Evolutionary conservation across 1,139 yeast genomes (phyloP), one percentile per base, ranked within the genome.

Genomic region (Komagataea norvegica): DNA sequence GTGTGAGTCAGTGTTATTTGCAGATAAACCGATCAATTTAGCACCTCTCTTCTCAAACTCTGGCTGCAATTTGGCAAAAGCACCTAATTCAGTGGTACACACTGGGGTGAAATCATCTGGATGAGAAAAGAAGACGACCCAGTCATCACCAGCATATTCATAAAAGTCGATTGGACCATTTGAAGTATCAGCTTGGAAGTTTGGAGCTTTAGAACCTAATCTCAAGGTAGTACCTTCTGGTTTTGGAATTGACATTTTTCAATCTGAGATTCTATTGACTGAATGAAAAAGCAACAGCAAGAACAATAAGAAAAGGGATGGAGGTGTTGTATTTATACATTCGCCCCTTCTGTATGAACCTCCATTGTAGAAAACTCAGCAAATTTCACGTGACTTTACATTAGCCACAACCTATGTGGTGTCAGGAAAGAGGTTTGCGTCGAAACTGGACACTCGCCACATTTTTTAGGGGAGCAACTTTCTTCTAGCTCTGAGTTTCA

Each of bases 101-200:
- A 85, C 91, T 38, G 94, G 94, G 34, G 95, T 85, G 69, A 79
- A 83, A 58, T 83, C 93, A 57, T 79, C 93, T 45, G 95, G 94
- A 64, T 85, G 94, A 28, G 89, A 79, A 67, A 85, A 85, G 53
- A 85, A 71, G 41, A 85, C 75, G 40, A 76, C 80, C 94, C 95
- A 85, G 43, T 74, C 65, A 61, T 77, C 77, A 32, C 86, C 88
- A 45, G 80, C 70, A 67, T 68, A 85, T 49, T 82, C 79, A 65
- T 85, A 84, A 72, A 85, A 84, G 52, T 73, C 75, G 54, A 85
- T 75, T 46, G 76, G 74, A 37, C 95, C 94, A 50, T 72, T 70
- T 34, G 93, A 78, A 46, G 93, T 74, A 40, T 79, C 80, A 43
- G 87, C 77, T 52, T 70, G 61, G 69, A 85, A 85, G 62, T 85